phyloP scores from a whole-genome alignment of 2,329 filamentous ascomycete species.

The Aspergillus chevalieri region DNA sequence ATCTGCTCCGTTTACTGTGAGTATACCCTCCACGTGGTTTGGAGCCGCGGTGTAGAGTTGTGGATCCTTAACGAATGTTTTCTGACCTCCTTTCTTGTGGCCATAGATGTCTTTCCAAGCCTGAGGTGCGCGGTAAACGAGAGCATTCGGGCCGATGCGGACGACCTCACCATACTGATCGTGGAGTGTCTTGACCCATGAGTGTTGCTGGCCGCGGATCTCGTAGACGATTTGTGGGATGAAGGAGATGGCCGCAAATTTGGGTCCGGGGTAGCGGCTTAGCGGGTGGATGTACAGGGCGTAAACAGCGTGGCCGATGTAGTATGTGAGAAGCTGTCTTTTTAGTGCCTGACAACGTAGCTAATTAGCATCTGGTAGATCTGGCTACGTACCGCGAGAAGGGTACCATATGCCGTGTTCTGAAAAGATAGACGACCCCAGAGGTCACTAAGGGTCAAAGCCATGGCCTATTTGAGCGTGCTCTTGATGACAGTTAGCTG shows the following conservation, averaged over 20 bases:
- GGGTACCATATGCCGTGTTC: not conserved
- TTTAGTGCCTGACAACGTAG: not conserved
- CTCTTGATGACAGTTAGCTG: not conserved
- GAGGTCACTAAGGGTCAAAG: not conserved
- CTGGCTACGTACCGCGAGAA: not conserved
- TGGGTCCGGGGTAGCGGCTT: conserved; percentile 34
- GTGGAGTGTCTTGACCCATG: conserved; percentile 17
- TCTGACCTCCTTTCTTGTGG: conserved; percentile 18
- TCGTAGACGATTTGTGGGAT: conserved; percentile 32
- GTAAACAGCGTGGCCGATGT: conserved; percentile 19
- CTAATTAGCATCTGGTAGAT: too few relatives aligned
- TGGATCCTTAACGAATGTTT: conserved; percentile 19
- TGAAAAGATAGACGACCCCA: not conserved
- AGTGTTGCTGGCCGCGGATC: conserved; percentile 16
- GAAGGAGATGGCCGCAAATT: conserved; percentile 25
- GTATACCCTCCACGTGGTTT: conserved; percentile 18
- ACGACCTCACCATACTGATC: conserved; percentile 27
- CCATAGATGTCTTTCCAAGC: conserved; percentile 35
- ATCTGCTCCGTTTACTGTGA: conserved; percentile 18
- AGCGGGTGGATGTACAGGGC: conserved; percentile 35
- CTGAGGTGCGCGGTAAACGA: conserved; percentile 27
- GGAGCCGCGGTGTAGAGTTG: conserved; percentile 15
- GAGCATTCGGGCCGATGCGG: conserved; percentile 34
- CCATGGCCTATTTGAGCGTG: not conserved
- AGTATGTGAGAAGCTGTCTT: not conserved